Percentiles rank a stretch among this genome's conserved stretches.
These are phyloP conservation scores for Syncephalastrum monosporum DNA, from an alignment of 371 early-diverging fungal genomes.

Conservation along the genomic window DNA sequence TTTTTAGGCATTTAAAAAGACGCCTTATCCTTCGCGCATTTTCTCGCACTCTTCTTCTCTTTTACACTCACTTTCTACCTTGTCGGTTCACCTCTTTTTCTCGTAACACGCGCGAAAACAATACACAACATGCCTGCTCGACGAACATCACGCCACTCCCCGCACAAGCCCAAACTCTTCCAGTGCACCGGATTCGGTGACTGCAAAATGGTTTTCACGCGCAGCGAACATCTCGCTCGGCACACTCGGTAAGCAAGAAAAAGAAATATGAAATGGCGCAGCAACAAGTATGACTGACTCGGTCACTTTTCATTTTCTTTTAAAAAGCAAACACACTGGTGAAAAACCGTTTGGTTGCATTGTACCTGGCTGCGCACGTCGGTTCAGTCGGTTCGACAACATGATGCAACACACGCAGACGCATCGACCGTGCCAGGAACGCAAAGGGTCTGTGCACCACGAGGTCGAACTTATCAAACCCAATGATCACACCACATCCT, in stretches of 20 bases:
- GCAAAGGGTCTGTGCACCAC: slow-evolving; percentile 30
- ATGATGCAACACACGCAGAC: slow-evolving; percentile 68
- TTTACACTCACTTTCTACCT: too few species aligned
- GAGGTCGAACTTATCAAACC: slow-evolving; percentile 75
- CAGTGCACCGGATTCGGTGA: slow-evolving; percentile 57
- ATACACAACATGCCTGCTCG: too few species aligned
- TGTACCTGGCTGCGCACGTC: slow-evolving; percentile 53
- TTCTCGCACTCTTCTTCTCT: too few species aligned
- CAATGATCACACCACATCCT: slow-evolving; percentile 4
- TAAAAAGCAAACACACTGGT: slow-evolving; percentile 53
- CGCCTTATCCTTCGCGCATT: too few species aligned
- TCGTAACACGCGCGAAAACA: too few species aligned
- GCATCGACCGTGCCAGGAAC: slow-evolving; percentile 22
- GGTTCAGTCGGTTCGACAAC: slow-evolving; percentile 61
- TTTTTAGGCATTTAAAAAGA: too few species aligned
- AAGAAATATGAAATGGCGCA: too few species aligned
- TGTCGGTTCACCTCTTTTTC: too few species aligned
- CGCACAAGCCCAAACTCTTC: slow-evolving; percentile 45
- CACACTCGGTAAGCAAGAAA: slow-evolving; percentile 20
- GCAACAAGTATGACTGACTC: neutral
- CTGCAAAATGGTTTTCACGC: slow-evolving; percentile 61
- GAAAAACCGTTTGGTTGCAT: slow-evolving; percentile 64
- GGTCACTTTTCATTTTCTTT: neutral
- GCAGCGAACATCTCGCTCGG: slow-evolving; percentile 61
- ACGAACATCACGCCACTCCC: too few species aligned